Evolutionary conservation across 2,329 filamentous ascomycete species (phyloP).

Genomic region (Pyrenochaeta sp.): DNA sequence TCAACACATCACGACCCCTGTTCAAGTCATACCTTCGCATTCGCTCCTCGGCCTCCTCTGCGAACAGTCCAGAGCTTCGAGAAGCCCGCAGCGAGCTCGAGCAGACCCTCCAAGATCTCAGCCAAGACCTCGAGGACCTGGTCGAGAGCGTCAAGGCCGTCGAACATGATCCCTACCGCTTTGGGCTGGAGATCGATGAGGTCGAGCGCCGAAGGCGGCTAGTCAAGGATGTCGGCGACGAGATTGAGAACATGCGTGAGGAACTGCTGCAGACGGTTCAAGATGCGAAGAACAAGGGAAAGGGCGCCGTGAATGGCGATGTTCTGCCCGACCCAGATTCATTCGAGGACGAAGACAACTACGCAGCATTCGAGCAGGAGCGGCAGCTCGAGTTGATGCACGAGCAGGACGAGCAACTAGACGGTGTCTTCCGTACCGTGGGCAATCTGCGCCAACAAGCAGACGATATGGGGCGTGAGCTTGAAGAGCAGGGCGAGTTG

Average conservation of each 20-base stretch:
- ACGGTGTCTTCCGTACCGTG: slow-evolving; percentile 92
- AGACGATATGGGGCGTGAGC: slow-evolving; percentile 92
- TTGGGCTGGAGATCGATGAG: slow-evolving; percentile 84
- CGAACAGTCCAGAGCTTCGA: slow-evolving; percentile 69
- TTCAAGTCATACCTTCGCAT: slow-evolving; percentile 97
- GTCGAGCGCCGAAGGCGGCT: slow-evolving; percentile 80
- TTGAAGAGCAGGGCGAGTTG: slow-evolving; percentile 94
- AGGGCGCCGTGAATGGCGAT: slow-evolving; percentile 52
- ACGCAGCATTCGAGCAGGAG: slow-evolving; percentile 87
- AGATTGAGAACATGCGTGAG: slow-evolving; percentile 88
- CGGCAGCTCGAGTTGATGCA: slow-evolving; percentile 91
- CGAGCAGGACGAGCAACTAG: slow-evolving; percentile 92
- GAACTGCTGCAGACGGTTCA: slow-evolving; percentile 73
- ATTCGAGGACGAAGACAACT: slow-evolving; percentile 68
- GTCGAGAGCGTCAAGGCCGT: slow-evolving; percentile 86
- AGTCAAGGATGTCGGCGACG: slow-evolving; percentile 86
- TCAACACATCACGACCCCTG: slow-evolving; percentile 81
- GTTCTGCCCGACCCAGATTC: slow-evolving; percentile 68
- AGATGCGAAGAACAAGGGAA: slow-evolving; percentile 49
- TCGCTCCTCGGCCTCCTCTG: slow-evolving; percentile 78
- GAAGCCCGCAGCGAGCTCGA: slow-evolving; percentile 78
- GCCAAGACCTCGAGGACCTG: slow-evolving; percentile 88
- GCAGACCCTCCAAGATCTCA: slow-evolving; percentile 75
- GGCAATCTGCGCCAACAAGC: slow-evolving; percentile 90
- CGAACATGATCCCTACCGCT: slow-evolving; percentile 86